A percentile compares a stretch with the other conserved stretches of the same genome.
phyloP scores from a whole-genome alignment of 306 rosid species.

The Prunus campanulata region DNA sequence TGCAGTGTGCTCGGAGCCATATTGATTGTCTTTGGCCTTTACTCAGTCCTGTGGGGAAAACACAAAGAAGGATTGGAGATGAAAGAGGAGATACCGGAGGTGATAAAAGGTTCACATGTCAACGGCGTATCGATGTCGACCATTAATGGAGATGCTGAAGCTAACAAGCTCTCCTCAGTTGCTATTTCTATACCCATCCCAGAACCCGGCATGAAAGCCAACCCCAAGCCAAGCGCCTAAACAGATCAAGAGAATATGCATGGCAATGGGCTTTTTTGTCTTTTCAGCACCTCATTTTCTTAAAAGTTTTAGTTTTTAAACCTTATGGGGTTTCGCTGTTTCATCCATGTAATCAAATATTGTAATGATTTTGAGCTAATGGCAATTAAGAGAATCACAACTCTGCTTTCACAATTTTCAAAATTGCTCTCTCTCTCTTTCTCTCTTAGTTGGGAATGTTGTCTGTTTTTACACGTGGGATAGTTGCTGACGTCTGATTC shows the following conservation, averaged over 20 bases:
- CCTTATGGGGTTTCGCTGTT: not conserved
- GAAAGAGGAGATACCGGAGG: constrained; percentile 51
- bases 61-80: constrained; percentile 57
- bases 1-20: constrained; percentile 65
- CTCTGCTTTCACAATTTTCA: not conserved
- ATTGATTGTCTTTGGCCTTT: constrained; percentile 70
- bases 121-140: not conserved
- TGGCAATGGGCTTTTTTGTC: constrained; percentile 32
- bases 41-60: constrained; percentile 90
- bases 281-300: constrained; percentile 22
- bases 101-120: constrained; percentile 40
- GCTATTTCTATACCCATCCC: constrained; percentile 35
- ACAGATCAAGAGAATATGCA: not conserved
- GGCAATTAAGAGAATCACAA: constrained; percentile 23
- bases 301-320: not conserved
- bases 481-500: constrained; percentile 34
- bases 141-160: constrained; percentile 32
- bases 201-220: constrained; percentile 31
- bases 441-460: not conserved
- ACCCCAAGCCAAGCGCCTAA: constrained; percentile 16
- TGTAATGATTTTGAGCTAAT: constrained; percentile 32
- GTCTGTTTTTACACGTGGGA: not conserved
- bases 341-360: constrained; percentile 2
- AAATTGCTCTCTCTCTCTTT: not conserved
- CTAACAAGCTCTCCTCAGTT: constrained; percentile 30